Conservation (phyloP, 495 filamentous ascomycete species). For the Gamarada debralockiae region DNA sequence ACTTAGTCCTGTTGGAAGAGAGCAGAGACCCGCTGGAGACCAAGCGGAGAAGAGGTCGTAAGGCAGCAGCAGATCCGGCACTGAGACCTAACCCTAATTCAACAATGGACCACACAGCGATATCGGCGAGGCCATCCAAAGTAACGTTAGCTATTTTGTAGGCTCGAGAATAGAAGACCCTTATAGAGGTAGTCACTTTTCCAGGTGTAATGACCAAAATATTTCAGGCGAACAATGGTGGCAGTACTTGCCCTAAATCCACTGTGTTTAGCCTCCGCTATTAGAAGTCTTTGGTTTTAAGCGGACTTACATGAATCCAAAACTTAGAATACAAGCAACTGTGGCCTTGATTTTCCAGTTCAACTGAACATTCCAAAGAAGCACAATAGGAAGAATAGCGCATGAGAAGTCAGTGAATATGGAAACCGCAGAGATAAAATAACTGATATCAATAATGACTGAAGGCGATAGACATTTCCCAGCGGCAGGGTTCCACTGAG, state of each 20-base stretch:
- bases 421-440: too few relatives aligned
- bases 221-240: conserved; percentile 2
- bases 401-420: too few relatives aligned
- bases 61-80: conserved; percentile 23
- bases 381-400: too few relatives aligned
- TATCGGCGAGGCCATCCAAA: neutral
- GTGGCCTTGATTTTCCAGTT: too few relatives aligned
- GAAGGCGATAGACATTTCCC: too few relatives aligned
- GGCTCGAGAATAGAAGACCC: neutral
- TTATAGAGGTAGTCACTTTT: conserved; percentile 2
- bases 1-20: too few relatives aligned
- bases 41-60: conserved; percentile 20
- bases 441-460: too few relatives aligned
- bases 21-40: conserved; percentile 2
- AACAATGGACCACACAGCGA: conserved; percentile 27
- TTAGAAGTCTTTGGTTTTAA: too few relatives aligned
- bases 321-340: too few relatives aligned
- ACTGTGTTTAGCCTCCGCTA: conserved; percentile 4
- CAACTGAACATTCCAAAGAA: too few relatives aligned
- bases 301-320: too few relatives aligned
- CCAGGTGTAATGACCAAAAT: neutral
- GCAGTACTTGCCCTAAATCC: conserved; percentile 3
- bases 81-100: conserved; percentile 25
- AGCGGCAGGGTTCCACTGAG: too few relatives aligned
- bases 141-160: neutral